Base-by-base conservation (phyloP, 2,329 filamentous ascomycete species). In the Macroventuria anomochaeta region DNA sequence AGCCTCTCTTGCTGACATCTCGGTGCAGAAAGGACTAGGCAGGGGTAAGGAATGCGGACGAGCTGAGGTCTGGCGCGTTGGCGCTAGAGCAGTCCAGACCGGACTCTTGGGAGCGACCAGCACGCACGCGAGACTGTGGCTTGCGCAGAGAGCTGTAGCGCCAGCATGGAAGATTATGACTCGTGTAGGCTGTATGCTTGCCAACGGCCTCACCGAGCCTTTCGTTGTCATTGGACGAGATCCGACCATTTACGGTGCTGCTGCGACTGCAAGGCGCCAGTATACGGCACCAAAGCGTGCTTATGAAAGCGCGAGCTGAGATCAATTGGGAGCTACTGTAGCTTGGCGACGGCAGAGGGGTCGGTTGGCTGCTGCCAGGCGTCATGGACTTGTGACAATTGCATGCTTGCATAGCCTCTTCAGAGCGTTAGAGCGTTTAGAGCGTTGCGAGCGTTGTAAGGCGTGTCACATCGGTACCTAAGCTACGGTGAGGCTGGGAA, bases 41-140 rank as follows among this genome's bases (percentile, higher is more conserved):
- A 36, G 31, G 29, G 36, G 23, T 33, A 5, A 15, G 44, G 17
- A 33, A 48, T 28, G 29, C 28, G 23, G 44, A 34, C 28, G 39
- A 54, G 51, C 51, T 54, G 51, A 54, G 13, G 33, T 23, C 12
- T 8, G 6, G 18, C 17, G 18, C 18, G 2, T n/a, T 10, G 23
- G 28, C 51, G 40, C 51, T 49, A 54, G 44, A 54, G 33, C 38
- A 33, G 21, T 54, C 51, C 34, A 54, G 51, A 49, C 51, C 51
- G 13, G 3, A 34, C 15, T 29, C 28, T 32, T 39, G 51, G 38
- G 43, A 37, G 26, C 40, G 8, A 32, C 26, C 26, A 41, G n/a
- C 29, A 13, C 37, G 21, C 26, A 54, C 38, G 38, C 44, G 51
- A 54, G 51, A 20, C 26, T 6, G 40, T 54, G 51, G 51, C 51